Evolutionary conservation across 768 basidiomycete genomes (phyloP), one percentile per base, ranked within the genome.

Genomic region (Lyophyllum shimeji): DNA sequence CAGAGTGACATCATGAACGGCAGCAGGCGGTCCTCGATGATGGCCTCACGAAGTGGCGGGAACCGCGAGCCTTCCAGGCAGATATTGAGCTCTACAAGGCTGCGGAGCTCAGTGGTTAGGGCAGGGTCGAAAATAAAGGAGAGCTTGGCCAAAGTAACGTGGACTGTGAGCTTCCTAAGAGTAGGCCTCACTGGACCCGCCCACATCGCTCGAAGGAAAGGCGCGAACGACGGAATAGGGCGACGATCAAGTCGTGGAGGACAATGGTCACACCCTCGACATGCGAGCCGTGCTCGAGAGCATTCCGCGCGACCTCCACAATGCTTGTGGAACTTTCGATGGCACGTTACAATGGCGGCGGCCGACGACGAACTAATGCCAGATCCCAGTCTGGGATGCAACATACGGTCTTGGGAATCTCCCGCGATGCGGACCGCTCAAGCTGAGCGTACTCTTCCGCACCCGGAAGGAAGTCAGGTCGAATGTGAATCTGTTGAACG

Each of bases 381-480:
- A 29, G 29, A 29, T 29, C 4, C 5, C 29, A 4, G 29, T 6
- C 34, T 6, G 34, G 34, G 13, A 65, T 40, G 11, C 50, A 39
- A 57, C 55, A 9, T 9, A 29, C 5, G 29, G 29, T 21, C 52
- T 56, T 12, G 42, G 49, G 1, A 63, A 65, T 52, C 42, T 47
- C 50, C n/a, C 21, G 23, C 4, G 24, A 1, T 18, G 50, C 23
- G 13, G 2, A n/a, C 34, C 23, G 21, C 11, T 49, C 15, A 33
- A 33, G 20, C 53, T 18, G 21, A 57, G 39, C 50, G 27, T 3
- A 33, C 54, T 57, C 58, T 23, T 64, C 52, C 25, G 64, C 52
- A 9, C 52, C 58, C 18, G 69, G 65, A 9, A 68, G 50, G 52
- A 73, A 70, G 7, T 58, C 61, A 11, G 71, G 69, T 5, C 64